phyloP scores from a whole-genome alignment of 352 stramenopile genomes.

The Pythium grandisporangium region DNA sequence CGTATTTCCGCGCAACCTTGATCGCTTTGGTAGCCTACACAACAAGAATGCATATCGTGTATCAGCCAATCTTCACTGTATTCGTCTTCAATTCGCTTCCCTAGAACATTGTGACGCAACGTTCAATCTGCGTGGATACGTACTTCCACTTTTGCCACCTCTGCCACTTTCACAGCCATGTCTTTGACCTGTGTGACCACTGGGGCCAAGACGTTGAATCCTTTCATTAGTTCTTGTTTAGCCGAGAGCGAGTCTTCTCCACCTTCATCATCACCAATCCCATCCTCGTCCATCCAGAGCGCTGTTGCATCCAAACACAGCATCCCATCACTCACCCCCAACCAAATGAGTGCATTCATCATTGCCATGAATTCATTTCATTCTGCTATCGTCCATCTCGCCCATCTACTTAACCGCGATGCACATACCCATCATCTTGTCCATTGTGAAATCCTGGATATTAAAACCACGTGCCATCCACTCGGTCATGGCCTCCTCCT shows the following conservation, averaged over 20 bases:
- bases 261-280: slow-evolving; percentile 35
- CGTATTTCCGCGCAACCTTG: slow-evolving; percentile 31
- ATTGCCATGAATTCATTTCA: too few relatives aligned
- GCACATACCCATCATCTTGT: slow-evolving; percentile 66
- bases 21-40: slow-evolving; percentile 29
- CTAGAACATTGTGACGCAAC: background rate
- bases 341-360: background rate
- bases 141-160: slow-evolving; percentile 24
- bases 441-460: slow-evolving; percentile 63
- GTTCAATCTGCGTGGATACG: background rate
- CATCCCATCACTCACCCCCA: background rate
- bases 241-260: slow-evolving; percentile 23
- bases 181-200: slow-evolving; percentile 39
- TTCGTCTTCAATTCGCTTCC: too few relatives aligned
- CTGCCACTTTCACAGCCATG: slow-evolving; percentile 19
- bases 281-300: slow-evolving; percentile 62
- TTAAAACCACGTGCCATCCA: slow-evolving; percentile 54
- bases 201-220: slow-evolving; percentile 34
- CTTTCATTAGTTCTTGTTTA: slow-evolving; percentile 57
- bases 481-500: slow-evolving; percentile 64
- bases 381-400: too few relatives aligned
- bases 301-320: slow-evolving; percentile 14
- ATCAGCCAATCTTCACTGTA: too few relatives aligned
- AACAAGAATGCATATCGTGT: too few relatives aligned
- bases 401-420: too few relatives aligned